Conservation (phyloP, 2,329 filamentous ascomycete species). For the Cercospora sojina region DNA sequence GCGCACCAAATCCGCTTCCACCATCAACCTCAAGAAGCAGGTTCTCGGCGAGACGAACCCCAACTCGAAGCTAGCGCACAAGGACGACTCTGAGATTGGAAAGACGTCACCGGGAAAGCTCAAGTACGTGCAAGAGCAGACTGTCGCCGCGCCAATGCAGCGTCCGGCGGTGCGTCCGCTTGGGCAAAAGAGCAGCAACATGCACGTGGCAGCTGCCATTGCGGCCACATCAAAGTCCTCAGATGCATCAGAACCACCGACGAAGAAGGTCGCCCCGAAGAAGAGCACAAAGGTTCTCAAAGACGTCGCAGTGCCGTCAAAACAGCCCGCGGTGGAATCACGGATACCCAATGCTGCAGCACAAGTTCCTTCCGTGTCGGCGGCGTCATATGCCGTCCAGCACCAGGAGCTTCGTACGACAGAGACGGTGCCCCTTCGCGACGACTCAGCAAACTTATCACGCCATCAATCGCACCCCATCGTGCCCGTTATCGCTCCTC, state of each 20-base stretch:
- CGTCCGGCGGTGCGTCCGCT: slow-evolving; percentile 64
- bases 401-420: slow-evolving; percentile 32
- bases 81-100: slow-evolving; percentile 58
- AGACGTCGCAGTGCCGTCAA: slow-evolving; percentile 22
- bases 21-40: slow-evolving; percentile 40
- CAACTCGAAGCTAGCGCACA: slow-evolving; percentile 39
- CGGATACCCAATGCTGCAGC: slow-evolving; percentile 1
- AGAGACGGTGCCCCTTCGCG: slow-evolving; percentile 33
- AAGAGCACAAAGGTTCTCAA: slow-evolving; percentile 37
- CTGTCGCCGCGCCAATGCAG: slow-evolving; percentile 47
- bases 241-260: slow-evolving; percentile 10
- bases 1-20: slow-evolving; percentile 68
- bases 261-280: slow-evolving; percentile 35
- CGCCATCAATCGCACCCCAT: slow-evolving; percentile 1
- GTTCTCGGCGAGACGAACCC: slow-evolving; percentile 37
- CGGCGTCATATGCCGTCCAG: slow-evolving; percentile 17
- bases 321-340: slow-evolving; percentile 13
- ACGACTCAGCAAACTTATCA: slow-evolving; percentile 23
- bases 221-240: slow-evolving; percentile 17
- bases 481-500: slow-evolving; percentile 5
- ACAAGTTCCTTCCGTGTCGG: slow-evolving; percentile 8
- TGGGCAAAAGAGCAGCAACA: slow-evolving; percentile 29
- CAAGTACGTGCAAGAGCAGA: slow-evolving; percentile 38
- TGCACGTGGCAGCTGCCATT: slow-evolving; percentile 21
- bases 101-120: slow-evolving; percentile 46